Conservation (phyloP, 805 yeast species). For the Sugiyamaella qingdaonensis region DNA sequence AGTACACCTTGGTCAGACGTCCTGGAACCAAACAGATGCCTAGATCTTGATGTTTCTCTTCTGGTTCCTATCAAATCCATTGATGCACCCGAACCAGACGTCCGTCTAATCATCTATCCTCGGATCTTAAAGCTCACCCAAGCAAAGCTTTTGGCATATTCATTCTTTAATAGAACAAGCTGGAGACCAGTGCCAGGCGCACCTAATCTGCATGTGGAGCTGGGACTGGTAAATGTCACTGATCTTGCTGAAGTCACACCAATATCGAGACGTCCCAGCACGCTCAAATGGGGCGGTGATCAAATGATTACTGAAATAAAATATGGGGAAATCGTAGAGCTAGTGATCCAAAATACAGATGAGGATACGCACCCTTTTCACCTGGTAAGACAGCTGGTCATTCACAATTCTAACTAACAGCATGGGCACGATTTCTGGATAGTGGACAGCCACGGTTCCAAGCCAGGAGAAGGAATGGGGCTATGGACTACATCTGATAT, state of each 20-base stretch:
- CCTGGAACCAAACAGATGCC: constrained; percentile 8
- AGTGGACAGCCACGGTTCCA: constrained; percentile 27
- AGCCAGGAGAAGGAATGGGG: constrained; percentile 45
- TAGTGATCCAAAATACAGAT: constrained; percentile 74
- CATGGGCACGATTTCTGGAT: constrained; percentile 88
- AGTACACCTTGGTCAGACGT: constrained; percentile 20
- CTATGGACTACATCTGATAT: not conserved
- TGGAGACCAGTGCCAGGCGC: constrained; percentile 28
- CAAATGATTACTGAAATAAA: constrained; percentile 54
- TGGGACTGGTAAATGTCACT: constrained; percentile 29
- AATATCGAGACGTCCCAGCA: constrained; percentile 54
- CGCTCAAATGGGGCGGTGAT: constrained; percentile 47
- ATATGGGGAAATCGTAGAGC: constrained; percentile 59
- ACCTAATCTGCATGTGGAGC: constrained; percentile 27
- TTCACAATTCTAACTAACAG: constrained; percentile 53
- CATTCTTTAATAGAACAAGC: constrained; percentile 26
- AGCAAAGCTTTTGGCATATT: constrained; percentile 22
- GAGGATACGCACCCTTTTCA: constrained; percentile 83
- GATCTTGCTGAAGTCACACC: constrained; percentile 32
- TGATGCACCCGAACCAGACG: constrained; percentile 17
- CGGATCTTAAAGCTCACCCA: constrained; percentile 16
- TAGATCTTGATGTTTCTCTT: constrained; percentile 11
- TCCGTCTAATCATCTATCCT: constrained; percentile 12
- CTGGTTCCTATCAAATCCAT: constrained; percentile 9
- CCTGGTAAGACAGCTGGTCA: constrained; percentile 11